These are phyloP conservation scores for Suhomyces yuchorum DNA, from an alignment of 1,139 yeast species.

Conservation along the genomic window DNA sequence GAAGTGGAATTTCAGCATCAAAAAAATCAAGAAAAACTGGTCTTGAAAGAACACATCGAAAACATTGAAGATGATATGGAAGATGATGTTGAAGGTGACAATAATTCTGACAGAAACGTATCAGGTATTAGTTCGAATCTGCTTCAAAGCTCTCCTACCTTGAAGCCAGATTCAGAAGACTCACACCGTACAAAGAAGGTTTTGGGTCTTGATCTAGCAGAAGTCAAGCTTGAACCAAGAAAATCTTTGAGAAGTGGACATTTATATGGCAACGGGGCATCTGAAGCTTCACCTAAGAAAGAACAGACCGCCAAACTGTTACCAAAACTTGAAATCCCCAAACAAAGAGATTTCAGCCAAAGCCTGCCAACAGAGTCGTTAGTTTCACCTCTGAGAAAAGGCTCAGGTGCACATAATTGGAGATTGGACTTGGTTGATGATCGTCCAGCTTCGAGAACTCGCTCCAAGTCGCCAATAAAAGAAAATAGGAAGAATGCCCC, in stretches of 20 bases:
- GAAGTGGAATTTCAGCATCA: background rate
- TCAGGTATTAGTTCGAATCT: background rate
- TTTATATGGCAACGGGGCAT: constrained; percentile 8
- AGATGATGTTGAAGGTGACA: too few species aligned
- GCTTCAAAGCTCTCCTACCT: background rate
- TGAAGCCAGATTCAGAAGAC: background rate
- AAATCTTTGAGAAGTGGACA: constrained; percentile 16
- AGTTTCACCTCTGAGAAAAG: constrained; percentile 9
- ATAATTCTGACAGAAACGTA: too few species aligned
- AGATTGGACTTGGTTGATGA: constrained; percentile 19
- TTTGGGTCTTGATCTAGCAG: constrained; percentile 17
- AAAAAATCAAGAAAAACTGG: too few species aligned
- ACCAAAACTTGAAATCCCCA: constrained; percentile 12
- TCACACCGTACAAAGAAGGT: constrained; percentile 12
- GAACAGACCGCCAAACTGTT: background rate
- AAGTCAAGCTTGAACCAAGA: constrained; percentile 12
- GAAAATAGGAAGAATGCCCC: constrained; percentile 11
- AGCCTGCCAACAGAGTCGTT: constrained; percentile 6
- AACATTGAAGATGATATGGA: too few species aligned
- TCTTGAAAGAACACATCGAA: too few species aligned
- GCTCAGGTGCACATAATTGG: constrained; percentile 13
- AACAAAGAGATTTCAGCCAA: constrained; percentile 12
- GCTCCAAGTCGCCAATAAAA: constrained; percentile 48
- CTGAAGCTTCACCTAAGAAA: constrained; percentile 2
- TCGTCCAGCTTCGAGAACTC: constrained; percentile 41